Conservation (phyloP, 2,329 filamentous ascomycete species). For the Paracoccidioides brasiliensis region DNA sequence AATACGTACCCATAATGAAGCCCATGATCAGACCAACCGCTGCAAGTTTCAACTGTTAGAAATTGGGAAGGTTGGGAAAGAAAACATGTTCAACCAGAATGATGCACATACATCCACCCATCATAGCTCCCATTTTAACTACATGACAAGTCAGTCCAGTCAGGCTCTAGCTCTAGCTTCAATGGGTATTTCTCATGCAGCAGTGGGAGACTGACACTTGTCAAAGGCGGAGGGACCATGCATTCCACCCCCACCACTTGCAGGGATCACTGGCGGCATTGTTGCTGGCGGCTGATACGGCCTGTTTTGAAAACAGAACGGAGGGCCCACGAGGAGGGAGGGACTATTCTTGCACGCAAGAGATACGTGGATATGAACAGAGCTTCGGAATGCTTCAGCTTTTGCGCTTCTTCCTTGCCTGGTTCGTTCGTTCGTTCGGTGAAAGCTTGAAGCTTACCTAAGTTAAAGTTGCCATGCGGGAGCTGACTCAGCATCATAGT, state of each 20-base stretch:
- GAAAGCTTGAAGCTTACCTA: not conserved
- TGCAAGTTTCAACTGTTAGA: constrained; percentile 26
- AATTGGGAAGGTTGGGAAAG: not conserved
- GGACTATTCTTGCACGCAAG: not conserved
- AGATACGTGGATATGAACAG: not conserved
- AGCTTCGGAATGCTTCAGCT: not conserved
- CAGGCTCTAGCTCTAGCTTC: constrained; percentile 2
- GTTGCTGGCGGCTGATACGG: constrained; percentile 11
- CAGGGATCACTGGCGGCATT: constrained; percentile 47
- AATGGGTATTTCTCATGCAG: constrained; percentile 20
- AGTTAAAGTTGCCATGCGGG: not conserved
- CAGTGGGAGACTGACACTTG: constrained; percentile 44
- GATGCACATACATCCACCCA: constrained; percentile 76
- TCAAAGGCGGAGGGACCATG: constrained; percentile 55
- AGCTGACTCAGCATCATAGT: not conserved
- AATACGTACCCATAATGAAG: constrained; percentile 75
- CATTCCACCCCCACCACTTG: constrained; percentile 33
- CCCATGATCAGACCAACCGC: constrained; percentile 93
- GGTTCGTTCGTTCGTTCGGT: too few relatives aligned
- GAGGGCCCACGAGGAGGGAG: not conserved
- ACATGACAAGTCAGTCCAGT: constrained; percentile 21
- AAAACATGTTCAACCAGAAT: not conserved
- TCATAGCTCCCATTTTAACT: constrained; percentile 98
- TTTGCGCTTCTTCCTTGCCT: not conserved
- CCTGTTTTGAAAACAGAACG: not conserved